phyloP scores from a whole-genome alignment of 2,329 filamentous ascomycete species.

The Epicoccum sorghinum region DNA sequence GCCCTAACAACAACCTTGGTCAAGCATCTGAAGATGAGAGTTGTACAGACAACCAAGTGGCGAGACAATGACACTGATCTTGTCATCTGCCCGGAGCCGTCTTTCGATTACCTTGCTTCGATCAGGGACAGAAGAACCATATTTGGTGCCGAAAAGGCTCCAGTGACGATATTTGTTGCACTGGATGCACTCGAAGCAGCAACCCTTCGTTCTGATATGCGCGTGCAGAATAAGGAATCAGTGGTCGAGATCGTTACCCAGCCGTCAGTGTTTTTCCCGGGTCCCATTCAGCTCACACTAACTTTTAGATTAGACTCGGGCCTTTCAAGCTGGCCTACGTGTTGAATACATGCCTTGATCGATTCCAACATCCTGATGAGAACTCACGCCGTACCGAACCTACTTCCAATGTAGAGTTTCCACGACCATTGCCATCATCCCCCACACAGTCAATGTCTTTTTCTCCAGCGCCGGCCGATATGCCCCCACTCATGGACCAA shows the following conservation, averaged over 20 bases:
- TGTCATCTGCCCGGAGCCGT: conserved; percentile 42
- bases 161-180: conserved; percentile 40
- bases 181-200: conserved; percentile 43
- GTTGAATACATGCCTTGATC: conserved; percentile 38
- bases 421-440: not conserved
- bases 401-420: not conserved
- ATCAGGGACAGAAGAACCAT: conserved; percentile 23
- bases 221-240: conserved; percentile 34
- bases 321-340: conserved; percentile 41
- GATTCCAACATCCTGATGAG: conserved; percentile 30
- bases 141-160: conserved; percentile 24
- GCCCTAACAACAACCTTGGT: conserved; percentile 28
- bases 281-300: not conserved
- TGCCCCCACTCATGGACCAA: conserved; percentile 2
- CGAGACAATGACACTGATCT: conserved; percentile 32
- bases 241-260: conserved; percentile 45
- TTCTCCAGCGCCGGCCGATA: not conserved
- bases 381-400: conserved; percentile 13
- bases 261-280: conserved; percentile 28
- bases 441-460: not conserved
- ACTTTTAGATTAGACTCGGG: conserved; percentile 31
- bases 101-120: conserved; percentile 38
- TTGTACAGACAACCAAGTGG: conserved; percentile 34
- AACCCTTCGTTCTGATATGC: conserved; percentile 40
- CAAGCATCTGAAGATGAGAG: conserved; percentile 35